These are phyloP conservation scores for Podaxis rugospora DNA, from an alignment of 768 basidiomycete species.

Conservation along the genomic window DNA sequence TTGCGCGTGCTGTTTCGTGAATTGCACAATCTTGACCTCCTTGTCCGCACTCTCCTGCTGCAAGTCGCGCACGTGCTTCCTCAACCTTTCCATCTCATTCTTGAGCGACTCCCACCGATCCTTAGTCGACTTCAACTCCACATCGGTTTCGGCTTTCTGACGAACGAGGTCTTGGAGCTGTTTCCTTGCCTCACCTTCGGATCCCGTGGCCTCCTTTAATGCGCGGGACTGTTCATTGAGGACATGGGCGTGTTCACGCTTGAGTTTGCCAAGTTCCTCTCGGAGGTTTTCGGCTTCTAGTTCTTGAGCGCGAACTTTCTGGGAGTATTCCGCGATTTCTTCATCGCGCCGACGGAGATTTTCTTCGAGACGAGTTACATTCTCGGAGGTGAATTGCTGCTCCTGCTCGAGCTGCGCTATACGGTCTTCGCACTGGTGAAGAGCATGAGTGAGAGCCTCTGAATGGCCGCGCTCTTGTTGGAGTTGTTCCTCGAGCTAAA, in stretches of 20 bases:
- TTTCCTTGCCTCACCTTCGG: constrained; percentile 40
- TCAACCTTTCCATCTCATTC: constrained; percentile 56
- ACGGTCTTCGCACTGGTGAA: constrained; percentile 52
- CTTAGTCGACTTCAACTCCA: constrained; percentile 41
- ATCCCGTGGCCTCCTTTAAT: constrained; percentile 41
- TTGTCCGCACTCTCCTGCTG: constrained; percentile 81
- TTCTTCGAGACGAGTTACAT: constrained; percentile 50
- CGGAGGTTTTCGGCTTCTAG: constrained; percentile 49
- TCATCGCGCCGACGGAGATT: constrained; percentile 52
- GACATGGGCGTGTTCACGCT: constrained; percentile 49
- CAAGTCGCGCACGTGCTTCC: constrained; percentile 61
- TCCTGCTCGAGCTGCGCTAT: constrained; percentile 52
- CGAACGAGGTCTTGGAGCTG: constrained; percentile 47
- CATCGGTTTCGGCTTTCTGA: constrained; percentile 53
- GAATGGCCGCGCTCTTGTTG: constrained; percentile 48
- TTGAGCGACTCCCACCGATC: constrained; percentile 47
- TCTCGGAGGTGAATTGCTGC: constrained; percentile 49
- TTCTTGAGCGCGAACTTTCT: constrained; percentile 44
- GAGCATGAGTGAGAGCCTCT: constrained; percentile 38
- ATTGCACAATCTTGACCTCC: constrained; percentile 73
- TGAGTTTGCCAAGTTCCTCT: constrained; percentile 49
- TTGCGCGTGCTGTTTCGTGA: constrained; percentile 60
- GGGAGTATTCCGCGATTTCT: constrained; percentile 45
- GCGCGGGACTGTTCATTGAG: constrained; percentile 44
- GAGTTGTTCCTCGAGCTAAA: constrained; percentile 51